Evolutionary conservation across 768 basidiomycete genomes (phyloP), one percentile per base, ranked within the genome.

Genomic region (Podaxis sp.): DNA sequence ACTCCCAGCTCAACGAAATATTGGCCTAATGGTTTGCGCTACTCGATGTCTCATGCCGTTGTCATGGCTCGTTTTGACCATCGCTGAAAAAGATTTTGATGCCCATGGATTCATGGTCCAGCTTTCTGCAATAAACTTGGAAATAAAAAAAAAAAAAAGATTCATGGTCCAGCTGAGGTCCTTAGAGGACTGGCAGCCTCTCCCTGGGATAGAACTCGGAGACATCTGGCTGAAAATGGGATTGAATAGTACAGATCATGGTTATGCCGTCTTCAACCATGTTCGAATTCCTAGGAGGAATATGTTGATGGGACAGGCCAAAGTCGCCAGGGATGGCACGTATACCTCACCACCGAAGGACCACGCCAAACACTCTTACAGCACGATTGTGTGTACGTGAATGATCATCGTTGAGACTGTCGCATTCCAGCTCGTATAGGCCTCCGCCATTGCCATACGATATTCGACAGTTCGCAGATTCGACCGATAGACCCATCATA

Each of bases 161-260:
- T 73, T 72, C 44, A 68, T 73, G 54, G 65, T 68, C 7, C 72
- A 73, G 60, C 58, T 73, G 17, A 69, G 71, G 13, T 69, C 69
- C 3, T 44, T 71, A 5, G 66, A 67, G 2, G 65, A 71, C 51
- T 71, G 63, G 51, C 58, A 58, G 28, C 70, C 71, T 4, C 36
- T 70, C 30, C 63, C 64, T 1, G 71, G 70, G 2, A 63, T 72
- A 24, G 70, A 73, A 53, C 64, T 72, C 15, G 70, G 72, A 11
- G 72, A 73, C 33, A 66, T 71, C 26, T 71, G 72, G 20, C 37
- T 66, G 15, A 70, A 68, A 37, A 48, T 71, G 44, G 71, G 71
- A 1, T 37, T 65, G 54, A 72, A 72, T 22, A 65, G 60, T 52
- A 66, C 48, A 40, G 72, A 71, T 58, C 70, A 71, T 36, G 72